Evolutionary conservation across 2,329 filamentous ascomycete genomes (phyloP).

Genomic region (Ascochyta fabae): DNA sequence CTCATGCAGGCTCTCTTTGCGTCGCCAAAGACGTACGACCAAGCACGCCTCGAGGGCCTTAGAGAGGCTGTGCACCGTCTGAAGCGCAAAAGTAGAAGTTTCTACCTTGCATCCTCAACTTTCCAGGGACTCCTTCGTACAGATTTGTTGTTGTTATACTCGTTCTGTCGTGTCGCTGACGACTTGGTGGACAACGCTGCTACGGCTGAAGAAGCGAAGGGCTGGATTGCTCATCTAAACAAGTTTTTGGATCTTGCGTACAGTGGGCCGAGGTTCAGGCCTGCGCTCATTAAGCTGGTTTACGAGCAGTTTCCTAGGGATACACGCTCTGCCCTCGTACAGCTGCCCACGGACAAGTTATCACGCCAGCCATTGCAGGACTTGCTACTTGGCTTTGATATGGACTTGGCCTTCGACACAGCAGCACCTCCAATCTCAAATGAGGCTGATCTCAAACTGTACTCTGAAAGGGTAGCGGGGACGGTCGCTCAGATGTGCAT

Average conservation of each 20-base stretch:
- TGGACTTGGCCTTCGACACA: conserved; percentile 65
- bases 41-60: conserved; percentile 63
- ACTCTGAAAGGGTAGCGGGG: conserved; percentile 72
- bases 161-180: conserved; percentile 76
- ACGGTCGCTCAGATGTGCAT: conserved; percentile 74
- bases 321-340: conserved; percentile 62
- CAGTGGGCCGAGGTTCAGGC: conserved; percentile 21
- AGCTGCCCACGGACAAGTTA: conserved; percentile 65
- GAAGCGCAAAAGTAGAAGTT: conserved; percentile 71
- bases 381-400: conserved; percentile 72
- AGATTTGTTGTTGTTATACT: conserved; percentile 73
- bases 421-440: conserved; percentile 60
- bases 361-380: conserved; percentile 66
- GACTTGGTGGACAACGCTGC: conserved; percentile 73
- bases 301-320: conserved; percentile 59
- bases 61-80: conserved; percentile 65
- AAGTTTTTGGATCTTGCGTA: conserved; percentile 65
- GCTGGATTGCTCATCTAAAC: conserved; percentile 66
- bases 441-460: conserved; percentile 66
- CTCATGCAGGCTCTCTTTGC: conserved; percentile 62
- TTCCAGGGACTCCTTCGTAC: conserved; percentile 72
- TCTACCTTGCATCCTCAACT: conserved; percentile 73
- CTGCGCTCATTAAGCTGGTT: conserved; percentile 45
- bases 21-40: conserved; percentile 61
- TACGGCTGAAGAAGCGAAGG: conserved; percentile 58